Evolutionary conservation across 129 eudicot genomes (phyloP).

Genomic region (Saussurea involucrata): DNA sequence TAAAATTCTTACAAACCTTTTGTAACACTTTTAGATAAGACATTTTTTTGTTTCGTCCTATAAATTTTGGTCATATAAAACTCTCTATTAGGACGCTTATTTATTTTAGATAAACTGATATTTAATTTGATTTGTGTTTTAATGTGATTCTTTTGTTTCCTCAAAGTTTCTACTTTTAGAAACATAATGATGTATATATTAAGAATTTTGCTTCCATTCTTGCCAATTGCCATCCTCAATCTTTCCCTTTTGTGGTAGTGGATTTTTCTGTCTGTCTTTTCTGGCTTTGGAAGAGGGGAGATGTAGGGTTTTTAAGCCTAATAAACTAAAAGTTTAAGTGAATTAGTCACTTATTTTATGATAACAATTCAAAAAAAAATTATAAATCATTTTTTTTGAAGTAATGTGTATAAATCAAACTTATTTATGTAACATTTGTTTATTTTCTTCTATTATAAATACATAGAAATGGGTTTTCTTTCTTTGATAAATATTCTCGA

Average conservation of each 20-base stretch:
- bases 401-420: no score
- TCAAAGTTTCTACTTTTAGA: slow-evolving; percentile 25
- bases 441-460: neutral
- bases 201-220: neutral
- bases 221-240: slow-evolving; percentile 6
- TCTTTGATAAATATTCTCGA: neutral
- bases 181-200: neutral
- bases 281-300: slow-evolving; percentile 4
- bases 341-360: neutral
- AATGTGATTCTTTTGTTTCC: slow-evolving; percentile 1
- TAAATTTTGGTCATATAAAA: no score
- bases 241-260: slow-evolving; percentile 11
- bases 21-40: no score
- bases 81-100: no score
- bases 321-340: neutral
- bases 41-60: no score
- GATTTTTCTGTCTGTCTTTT: neutral
- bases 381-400: no score
- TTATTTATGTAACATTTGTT: neutral
- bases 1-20: no score
- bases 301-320: slow-evolving; percentile 8
- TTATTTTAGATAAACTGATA: no score
- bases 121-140: neutral
- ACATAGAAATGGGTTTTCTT: neutral
- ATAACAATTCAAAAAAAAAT: neutral